A percentile compares a stretch with the other conserved stretches of the same genome.
Conservation (phyloP, 352 stramenopile species). For the Peronospora farinosa region DNA sequence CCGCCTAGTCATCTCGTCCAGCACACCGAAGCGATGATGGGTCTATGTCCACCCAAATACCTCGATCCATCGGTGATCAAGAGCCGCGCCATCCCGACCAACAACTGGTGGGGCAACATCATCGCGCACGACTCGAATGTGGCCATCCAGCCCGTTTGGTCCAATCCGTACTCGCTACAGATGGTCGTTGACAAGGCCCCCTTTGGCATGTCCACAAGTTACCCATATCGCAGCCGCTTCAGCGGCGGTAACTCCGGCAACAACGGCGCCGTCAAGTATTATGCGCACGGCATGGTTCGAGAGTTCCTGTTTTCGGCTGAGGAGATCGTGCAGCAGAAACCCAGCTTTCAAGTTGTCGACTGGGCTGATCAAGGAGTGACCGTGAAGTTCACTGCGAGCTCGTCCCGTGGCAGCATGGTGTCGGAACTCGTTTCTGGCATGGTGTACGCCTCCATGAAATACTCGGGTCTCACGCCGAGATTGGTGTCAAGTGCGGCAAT, state of each 20-base stretch:
- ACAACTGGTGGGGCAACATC: constrained; percentile 70
- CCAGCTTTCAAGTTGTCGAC: constrained; percentile 43
- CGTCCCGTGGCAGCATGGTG: constrained; percentile 28
- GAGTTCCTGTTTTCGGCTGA: constrained; percentile 50
- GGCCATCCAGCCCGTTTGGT: constrained; percentile 44
- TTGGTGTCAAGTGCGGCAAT: constrained; percentile 39
- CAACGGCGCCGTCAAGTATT: constrained; percentile 45
- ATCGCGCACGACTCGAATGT: constrained; percentile 39
- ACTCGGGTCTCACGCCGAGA: constrained; percentile 38
- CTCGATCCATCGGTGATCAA: constrained; percentile 35
- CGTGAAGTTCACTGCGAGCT: constrained; percentile 33
- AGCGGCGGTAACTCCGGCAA: constrained; percentile 51
- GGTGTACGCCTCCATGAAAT: constrained; percentile 48
- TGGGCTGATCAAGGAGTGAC: constrained; percentile 58
- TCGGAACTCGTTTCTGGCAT: constrained; percentile 59
- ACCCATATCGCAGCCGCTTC: constrained; percentile 48
- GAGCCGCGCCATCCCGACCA: constrained; percentile 56
- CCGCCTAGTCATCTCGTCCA: constrained; percentile 37
- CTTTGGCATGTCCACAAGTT: constrained; percentile 48
- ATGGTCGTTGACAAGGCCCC: constrained; percentile 34
- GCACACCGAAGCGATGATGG: constrained; percentile 45
- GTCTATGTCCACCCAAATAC: constrained; percentile 47
- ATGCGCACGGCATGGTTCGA: constrained; percentile 41
- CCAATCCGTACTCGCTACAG: constrained; percentile 51
- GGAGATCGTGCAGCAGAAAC: constrained; percentile 38